Conservation (phyloP, 306 rosid species). For the Vigna mungo region DNA sequence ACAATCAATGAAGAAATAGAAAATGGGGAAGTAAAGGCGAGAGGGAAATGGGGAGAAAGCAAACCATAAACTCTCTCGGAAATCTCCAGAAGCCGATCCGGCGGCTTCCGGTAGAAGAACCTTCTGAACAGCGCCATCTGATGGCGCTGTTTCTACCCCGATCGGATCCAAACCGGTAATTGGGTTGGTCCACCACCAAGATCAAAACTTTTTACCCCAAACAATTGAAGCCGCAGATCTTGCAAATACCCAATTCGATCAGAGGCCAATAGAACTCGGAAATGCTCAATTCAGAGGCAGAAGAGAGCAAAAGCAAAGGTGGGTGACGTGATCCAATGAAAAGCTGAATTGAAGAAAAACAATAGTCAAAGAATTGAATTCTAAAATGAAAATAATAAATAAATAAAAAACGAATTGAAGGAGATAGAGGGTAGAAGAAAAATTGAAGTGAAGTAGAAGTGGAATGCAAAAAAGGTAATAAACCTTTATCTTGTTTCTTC, state of each 20-base stretch:
- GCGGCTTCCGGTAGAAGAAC: constrained; percentile 95
- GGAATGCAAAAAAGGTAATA: constrained; percentile 23
- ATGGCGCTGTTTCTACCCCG: constrained; percentile 95
- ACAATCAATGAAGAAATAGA: neutral
- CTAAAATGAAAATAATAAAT: neutral
- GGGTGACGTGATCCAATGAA: constrained; percentile 32
- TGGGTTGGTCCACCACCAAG: constrained; percentile 52
- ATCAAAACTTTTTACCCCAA: constrained; percentile 40
- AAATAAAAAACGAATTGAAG: neutral
- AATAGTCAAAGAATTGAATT: constrained; percentile 43
- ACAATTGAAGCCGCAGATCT: constrained; percentile 55
- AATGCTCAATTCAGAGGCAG: constrained; percentile 20
- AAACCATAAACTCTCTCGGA: constrained; percentile 95
- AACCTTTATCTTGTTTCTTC: neutral
- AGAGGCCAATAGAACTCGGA: constrained; percentile 36
- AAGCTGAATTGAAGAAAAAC: constrained; percentile 12
- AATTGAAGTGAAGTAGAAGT: constrained; percentile 57
- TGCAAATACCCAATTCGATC: constrained; percentile 49
- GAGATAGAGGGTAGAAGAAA: constrained; percentile 31
- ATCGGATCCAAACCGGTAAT: constrained; percentile 84
- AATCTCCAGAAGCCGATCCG: constrained; percentile 99
- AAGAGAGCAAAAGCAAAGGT: constrained; percentile 4
- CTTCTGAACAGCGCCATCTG: constrained; percentile 99
- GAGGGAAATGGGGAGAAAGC: constrained; percentile 12
- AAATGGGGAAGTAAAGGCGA: neutral